Conservation (phyloP, 345 rosid species). For the Aquilaria yunnanensis region DNA sequence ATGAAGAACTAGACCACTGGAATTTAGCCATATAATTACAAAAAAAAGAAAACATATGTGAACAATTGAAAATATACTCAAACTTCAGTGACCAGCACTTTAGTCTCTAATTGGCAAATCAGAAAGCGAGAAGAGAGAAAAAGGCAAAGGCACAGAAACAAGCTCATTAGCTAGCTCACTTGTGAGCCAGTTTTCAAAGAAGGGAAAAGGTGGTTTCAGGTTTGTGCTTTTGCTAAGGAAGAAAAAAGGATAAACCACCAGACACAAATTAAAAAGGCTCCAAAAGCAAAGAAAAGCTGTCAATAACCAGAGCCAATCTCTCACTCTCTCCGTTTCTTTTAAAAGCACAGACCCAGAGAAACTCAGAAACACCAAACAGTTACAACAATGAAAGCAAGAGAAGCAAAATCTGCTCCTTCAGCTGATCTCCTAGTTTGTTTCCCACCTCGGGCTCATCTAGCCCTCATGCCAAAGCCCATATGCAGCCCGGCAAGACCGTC, state of each 20-base stretch:
- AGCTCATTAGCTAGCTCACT: slow-evolving; percentile 14
- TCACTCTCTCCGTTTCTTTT: slow-evolving; percentile 21
- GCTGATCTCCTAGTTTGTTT: slow-evolving; percentile 81
- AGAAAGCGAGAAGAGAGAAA: slow-evolving; percentile 7
- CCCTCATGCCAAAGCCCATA: slow-evolving; percentile 62
- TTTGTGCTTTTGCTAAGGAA: slow-evolving; percentile 12
- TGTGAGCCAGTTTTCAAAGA: slow-evolving; percentile 38
- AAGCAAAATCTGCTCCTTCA: slow-evolving; percentile 50
- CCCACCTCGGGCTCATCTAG: slow-evolving; percentile 68
- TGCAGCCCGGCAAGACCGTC: slow-evolving; percentile 65
- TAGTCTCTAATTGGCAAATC: slow-evolving; percentile 1
- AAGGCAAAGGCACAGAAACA: slow-evolving; percentile 26
- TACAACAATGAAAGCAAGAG: slow-evolving; percentile 61
- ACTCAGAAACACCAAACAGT: slow-evolving; percentile 9
- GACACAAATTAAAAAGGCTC: slow-evolving; percentile 3
- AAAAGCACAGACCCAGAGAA: slow-evolving; percentile 14
- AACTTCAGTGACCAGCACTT: too few relatives aligned
- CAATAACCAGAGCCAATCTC: slow-evolving; percentile 4
- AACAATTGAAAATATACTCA: too few relatives aligned
- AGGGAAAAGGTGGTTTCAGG: slow-evolving; percentile 20
- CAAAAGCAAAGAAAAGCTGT: slow-evolving; percentile 23
- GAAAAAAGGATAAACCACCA: slow-evolving; percentile 17
- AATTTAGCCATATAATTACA: too few relatives aligned
- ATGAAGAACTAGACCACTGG: too few relatives aligned
- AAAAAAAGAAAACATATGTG: too few relatives aligned